Base-by-base conservation (phyloP, 2,329 filamentous ascomycete genomes). In the Phaeophleospora eucalypticola region DNA sequence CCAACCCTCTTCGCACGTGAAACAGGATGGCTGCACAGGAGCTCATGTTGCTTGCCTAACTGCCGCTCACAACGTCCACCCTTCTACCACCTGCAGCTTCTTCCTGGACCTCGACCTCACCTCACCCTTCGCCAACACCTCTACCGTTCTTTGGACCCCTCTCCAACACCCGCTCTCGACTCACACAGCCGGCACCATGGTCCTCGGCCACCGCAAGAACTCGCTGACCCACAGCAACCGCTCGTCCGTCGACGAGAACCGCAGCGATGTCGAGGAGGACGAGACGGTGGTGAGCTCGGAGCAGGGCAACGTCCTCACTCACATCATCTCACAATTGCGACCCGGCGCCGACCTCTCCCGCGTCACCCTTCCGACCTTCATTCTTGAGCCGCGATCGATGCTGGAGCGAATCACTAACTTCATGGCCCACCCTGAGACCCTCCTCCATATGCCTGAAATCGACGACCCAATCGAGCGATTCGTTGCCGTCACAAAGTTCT, bases 371-470 rank as follows among this genome's bases (percentile, higher is more conserved):
- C 93, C 93, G 34, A 98, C 93, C 39, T 98, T 98, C 68, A 98
- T 98, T 63, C 82, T 98, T 59, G 93, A 98, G 70, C 93, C 93
- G 18, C 84, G 90, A 64, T 96, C 90, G 60, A 98, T 98, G 93
- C 75, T 98, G 61, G 93, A 98, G 72, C 83, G 93, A 60, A 98
- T 98, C 67, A 98, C 93, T 63, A 98, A 98, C 76, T 98, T 98
- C 77, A 98, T 98, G 93, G 94, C 91, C 61, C 93, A 98, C 66
- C 93, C 93, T 34, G 93, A 98, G 71, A 94, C 89, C 63, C 83
- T 98, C 24, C 81, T 98, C 3, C 84, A 86, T 27, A 93, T 97
- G 68, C 81, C 91, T 36, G 74, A 81, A 38, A 87, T 96, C 59
- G 87, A 97, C 42, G 91, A 98, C 63, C 91, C 93, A 1, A 75